A percentile compares a stretch with the other conserved stretches of the same genome.
phyloP scores from a whole-genome alignment of 768 basidiomycete species.

The Lentinula sp. region DNA sequence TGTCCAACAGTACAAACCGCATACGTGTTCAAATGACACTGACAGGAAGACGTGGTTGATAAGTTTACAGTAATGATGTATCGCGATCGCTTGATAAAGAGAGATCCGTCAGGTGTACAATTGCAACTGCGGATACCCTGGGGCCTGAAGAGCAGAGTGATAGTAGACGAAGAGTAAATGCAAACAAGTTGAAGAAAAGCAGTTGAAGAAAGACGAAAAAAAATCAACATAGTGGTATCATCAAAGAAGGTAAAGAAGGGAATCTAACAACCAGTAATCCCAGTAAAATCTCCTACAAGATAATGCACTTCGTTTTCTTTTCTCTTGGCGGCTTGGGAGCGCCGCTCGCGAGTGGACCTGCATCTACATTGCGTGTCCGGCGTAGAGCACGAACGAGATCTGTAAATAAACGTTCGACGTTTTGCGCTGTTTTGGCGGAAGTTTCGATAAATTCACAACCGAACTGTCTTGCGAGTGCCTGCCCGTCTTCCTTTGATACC shows the following conservation, averaged over 20 bases:
- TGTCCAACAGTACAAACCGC: background rate
- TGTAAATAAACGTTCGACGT: slow-evolving; percentile 88
- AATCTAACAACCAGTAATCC: slow-evolving; percentile 66
- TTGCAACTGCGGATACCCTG: slow-evolving; percentile 3
- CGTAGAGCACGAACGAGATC: slow-evolving; percentile 81
- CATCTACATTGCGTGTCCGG: slow-evolving; percentile 56
- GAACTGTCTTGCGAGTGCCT: slow-evolving; percentile 71
- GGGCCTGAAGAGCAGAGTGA: background rate
- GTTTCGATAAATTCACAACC: slow-evolving; percentile 96
- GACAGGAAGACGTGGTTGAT: slow-evolving; percentile 9
- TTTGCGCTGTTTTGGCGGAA: slow-evolving; percentile 90
- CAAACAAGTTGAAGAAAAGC: slow-evolving; percentile 20
- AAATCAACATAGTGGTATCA: slow-evolving; percentile 64
- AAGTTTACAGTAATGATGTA: slow-evolving; percentile 5
- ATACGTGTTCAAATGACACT: slow-evolving; percentile 9
- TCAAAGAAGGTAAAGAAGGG: slow-evolving; percentile 68
- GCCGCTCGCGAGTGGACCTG: slow-evolving; percentile 29
- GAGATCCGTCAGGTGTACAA: background rate
- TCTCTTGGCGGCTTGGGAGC: slow-evolving; percentile 39
- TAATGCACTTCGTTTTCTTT: slow-evolving; percentile 54
- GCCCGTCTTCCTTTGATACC: slow-evolving; percentile 87
- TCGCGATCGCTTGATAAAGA: background rate
- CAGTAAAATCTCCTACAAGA: slow-evolving; percentile 70
- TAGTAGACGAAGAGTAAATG: slow-evolving; percentile 5
- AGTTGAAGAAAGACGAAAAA: slow-evolving; percentile 23